Evolutionary conservation across 495 filamentous ascomycete genomes (phyloP), one percentile per base, ranked within the genome.

Genomic region (Tuber indicum): DNA sequence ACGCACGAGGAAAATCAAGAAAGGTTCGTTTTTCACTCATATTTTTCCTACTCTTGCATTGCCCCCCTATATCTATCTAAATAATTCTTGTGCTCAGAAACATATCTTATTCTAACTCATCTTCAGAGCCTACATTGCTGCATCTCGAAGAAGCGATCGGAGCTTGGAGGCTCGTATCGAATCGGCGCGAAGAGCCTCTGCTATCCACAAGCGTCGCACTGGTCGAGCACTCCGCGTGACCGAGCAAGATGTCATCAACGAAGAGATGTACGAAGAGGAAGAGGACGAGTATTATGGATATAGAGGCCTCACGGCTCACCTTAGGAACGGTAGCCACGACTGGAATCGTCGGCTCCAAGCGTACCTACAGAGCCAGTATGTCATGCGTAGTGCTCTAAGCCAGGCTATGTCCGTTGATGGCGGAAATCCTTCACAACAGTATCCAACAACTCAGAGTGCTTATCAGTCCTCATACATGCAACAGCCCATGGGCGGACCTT

Each of bases 181-280:
- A 81, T 98, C 96, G 16, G 95, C 95, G 26, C 90, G 91, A 62
- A 87, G 92, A 83, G 95, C 95, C 21, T 97, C 94, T 12, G 90
- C 93, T 78, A 92, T 98, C 73, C 95, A 98, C 86, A 93, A 93
- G 85, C 89, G 91, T 82, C 89, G 96, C 36, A 98, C 96, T 12
- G 96, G 95, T 39, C 92, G 93, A 75, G 90, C 88, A 17, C 87
- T 98, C 77, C 90, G 91, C 76, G 92, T 98, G 81, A 94, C 91
- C 72, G 91, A 94, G 83, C 89, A 96, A 81, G 94, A 96, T 84
- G 96, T 98, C 16, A 85, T 92, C 76, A 93, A 92, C 81, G 95
- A 97, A 84, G 94, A 96, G 85, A 97, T 97, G 94, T 98, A 98
- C 84, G 95, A 97, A 83, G 95, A 98, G 84, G 92, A 97, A 82